phyloP scores from a whole-genome alignment of 768 basidiomycete species.

The Tricholoma sp. region DNA sequence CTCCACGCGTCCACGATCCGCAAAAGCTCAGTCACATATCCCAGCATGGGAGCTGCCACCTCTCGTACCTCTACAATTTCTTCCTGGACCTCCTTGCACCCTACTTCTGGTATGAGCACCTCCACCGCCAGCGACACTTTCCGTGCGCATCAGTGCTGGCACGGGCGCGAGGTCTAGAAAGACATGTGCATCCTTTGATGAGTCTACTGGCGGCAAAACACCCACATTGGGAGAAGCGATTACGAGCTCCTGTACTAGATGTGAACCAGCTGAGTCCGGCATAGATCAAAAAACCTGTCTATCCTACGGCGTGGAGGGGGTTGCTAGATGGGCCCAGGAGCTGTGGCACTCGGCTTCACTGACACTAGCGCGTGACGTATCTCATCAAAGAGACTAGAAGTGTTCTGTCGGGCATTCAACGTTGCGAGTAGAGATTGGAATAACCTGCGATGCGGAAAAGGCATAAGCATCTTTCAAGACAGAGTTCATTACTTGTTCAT shows the following conservation, averaged over 20 bases:
- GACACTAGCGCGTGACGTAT: slow-evolving; percentile 29
- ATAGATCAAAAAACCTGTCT: too few species aligned
- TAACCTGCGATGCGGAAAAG: slow-evolving; percentile 38
- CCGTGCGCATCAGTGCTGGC: slow-evolving; percentile 28
- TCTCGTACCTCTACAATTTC: slow-evolving; percentile 14
- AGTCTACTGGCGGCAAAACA: slow-evolving; percentile 3
- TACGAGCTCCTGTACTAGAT: too few species aligned
- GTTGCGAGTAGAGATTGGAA: slow-evolving; percentile 48
- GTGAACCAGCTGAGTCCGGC: too few species aligned
- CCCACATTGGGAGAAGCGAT: too few species aligned
- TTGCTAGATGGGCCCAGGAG: slow-evolving; percentile 7
- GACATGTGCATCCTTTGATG: slow-evolving; percentile 16
- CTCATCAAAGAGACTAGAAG: slow-evolving; percentile 27
- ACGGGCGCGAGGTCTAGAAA: slow-evolving; percentile 19
- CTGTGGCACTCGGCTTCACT: slow-evolving; percentile 22
- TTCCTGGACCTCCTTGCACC: slow-evolving; percentile 1
- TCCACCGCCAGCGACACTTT: slow-evolving; percentile 27
- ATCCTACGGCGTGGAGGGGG: too few species aligned
- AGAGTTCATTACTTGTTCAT: too few species aligned
- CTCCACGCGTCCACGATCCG: slow-evolving; percentile 25
- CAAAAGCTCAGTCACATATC: slow-evolving; percentile 16
- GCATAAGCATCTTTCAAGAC: neutral
- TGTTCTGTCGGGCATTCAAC: slow-evolving; percentile 39
- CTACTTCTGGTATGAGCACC: slow-evolving; percentile 13
- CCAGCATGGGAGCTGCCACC: slow-evolving; percentile 11